Percentiles rank a stretch among this genome's conserved stretches.
Conservation (phyloP, 306 rosid species). For the Trifolium subterraneum region DNA sequence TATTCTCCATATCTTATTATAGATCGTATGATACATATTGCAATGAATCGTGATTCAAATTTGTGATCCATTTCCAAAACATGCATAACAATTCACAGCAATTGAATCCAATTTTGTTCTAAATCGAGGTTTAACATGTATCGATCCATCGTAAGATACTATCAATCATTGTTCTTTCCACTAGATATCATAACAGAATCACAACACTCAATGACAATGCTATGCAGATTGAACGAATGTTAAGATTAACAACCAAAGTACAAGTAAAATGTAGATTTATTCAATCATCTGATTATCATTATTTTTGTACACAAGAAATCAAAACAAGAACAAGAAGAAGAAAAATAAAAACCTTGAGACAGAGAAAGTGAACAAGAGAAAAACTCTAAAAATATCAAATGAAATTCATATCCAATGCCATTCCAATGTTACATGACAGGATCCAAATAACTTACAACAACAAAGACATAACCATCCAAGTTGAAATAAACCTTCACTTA, state of each 20-base stretch:
- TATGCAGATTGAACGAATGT: neutral
- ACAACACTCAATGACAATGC: slow-evolving; percentile 11
- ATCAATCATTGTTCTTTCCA: neutral
- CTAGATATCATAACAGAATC: neutral
- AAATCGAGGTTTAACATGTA: neutral
- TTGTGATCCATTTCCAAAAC: neutral
- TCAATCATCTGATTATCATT: slow-evolving; percentile 43
- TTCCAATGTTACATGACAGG: slow-evolving; percentile 37
- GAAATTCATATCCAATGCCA: slow-evolving; percentile 23
- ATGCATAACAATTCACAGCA: neutral
- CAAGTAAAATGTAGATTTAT: slow-evolving; percentile 21
- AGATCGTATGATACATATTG: neutral
- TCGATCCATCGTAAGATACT: neutral
- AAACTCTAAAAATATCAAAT: slow-evolving; percentile 45
- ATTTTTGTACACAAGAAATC: slow-evolving; percentile 49
- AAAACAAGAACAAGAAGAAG: no score
- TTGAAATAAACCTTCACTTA: slow-evolving; percentile 36
- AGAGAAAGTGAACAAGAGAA: neutral
- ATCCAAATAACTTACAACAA: slow-evolving; percentile 62
- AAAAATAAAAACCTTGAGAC: neutral
- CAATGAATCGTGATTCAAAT: neutral
- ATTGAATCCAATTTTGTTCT: neutral
- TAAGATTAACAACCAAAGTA: neutral
- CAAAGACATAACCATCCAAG: slow-evolving; percentile 46
- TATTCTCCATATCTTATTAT: neutral